Evolutionary conservation across 2,329 filamentous ascomycete genomes (phyloP).

Genomic region (Stachybotrys elegans): DNA sequence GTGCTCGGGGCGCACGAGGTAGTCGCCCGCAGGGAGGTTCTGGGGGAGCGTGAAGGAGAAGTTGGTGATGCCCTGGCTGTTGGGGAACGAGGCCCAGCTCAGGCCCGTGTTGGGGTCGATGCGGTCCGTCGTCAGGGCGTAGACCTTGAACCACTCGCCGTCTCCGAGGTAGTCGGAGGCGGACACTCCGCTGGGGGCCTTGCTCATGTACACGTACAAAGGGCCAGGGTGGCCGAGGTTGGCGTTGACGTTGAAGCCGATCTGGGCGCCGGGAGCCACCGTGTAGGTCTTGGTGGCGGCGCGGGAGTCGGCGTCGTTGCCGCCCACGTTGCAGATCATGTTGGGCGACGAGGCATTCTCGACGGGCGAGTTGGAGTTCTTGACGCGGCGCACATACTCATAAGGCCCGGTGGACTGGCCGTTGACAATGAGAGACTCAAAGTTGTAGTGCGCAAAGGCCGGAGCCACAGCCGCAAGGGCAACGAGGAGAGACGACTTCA

Average conservation of each 20-base stretch:
- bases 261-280: slow-evolving; percentile 25
- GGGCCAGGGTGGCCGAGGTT: slow-evolving; percentile 28
- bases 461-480: slow-evolving; percentile 10
- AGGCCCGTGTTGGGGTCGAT: slow-evolving; percentile 16
- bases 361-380: slow-evolving; percentile 32
- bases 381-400: slow-evolving; percentile 42
- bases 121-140: slow-evolving; percentile 15
- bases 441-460: slow-evolving; percentile 19
- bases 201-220: slow-evolving; percentile 24
- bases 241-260: slow-evolving; percentile 31
- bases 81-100: slow-evolving; percentile 17
- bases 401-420: slow-evolving; percentile 38
- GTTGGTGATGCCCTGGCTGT: slow-evolving; percentile 16
- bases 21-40: slow-evolving; percentile 15
- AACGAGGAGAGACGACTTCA: neutral
- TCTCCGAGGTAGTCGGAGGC: slow-evolving; percentile 18
- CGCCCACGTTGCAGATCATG: slow-evolving; percentile 29
- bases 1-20: slow-evolving; percentile 23
- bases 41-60: slow-evolving; percentile 15
- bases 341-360: slow-evolving; percentile 26
- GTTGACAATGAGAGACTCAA: slow-evolving; percentile 19
- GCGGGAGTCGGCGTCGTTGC: slow-evolving; percentile 22
- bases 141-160: slow-evolving; percentile 26
- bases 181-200: slow-evolving; percentile 17
- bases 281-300: slow-evolving; percentile 22